phyloP scores from a whole-genome alignment of 352 stramenopile genomes.

The Globisporangium abappressorium region DNA sequence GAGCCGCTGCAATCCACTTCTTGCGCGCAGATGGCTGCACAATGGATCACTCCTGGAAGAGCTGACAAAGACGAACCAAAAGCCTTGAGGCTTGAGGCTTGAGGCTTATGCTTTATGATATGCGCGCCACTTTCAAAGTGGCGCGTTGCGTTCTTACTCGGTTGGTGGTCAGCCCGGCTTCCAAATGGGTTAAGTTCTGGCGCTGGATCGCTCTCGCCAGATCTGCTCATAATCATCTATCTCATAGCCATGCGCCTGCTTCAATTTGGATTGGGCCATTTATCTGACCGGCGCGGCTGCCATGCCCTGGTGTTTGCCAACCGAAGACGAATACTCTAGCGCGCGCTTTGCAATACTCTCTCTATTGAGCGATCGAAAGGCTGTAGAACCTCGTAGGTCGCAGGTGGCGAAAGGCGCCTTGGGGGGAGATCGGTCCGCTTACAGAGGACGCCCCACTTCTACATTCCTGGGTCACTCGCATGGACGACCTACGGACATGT shows the following conservation, averaged over 20 bases:
- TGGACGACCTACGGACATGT: no score
- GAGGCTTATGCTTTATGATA: neutral
- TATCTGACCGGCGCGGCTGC: no score
- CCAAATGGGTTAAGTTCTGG: neutral
- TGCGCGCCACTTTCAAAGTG: neutral
- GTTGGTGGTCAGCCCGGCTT: neutral
- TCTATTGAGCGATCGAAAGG: neutral
- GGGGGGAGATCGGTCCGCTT: neutral
- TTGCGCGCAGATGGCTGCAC: conserved; percentile 6
- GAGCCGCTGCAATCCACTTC: conserved; percentile 3
- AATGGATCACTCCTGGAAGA: neutral
- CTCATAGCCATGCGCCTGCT: neutral
- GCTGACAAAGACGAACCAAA: neutral
- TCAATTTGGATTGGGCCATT: neutral
- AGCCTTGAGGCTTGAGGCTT: no score
- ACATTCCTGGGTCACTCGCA: neutral
- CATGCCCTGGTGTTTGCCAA: neutral
- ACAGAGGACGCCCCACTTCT: neutral
- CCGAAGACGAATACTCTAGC: neutral
- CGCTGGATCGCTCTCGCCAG: neutral
- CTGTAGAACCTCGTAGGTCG: neutral
- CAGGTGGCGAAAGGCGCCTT: neutral
- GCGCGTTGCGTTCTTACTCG: neutral
- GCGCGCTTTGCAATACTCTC: neutral
- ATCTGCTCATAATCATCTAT: neutral